Percentiles rank a stretch among this genome's conserved stretches.
These are phyloP conservation scores for Phialocephala sp. DNA, from an alignment of 2,329 filamentous ascomycete species.

Conservation along the genomic window DNA sequence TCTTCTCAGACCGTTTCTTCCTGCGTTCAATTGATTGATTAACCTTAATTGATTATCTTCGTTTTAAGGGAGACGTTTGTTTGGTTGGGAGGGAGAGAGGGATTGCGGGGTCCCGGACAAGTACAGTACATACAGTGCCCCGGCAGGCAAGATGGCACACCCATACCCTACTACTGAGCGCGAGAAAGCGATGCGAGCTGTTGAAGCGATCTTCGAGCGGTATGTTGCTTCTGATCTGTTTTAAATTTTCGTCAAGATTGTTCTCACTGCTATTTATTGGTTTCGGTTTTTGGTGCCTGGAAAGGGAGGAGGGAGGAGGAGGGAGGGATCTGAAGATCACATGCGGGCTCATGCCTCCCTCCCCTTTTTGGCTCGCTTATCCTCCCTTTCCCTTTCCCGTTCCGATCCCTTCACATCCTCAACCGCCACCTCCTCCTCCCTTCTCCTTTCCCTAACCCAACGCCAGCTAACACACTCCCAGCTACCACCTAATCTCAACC, in stretches of 20 bases:
- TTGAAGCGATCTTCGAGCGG: constrained; percentile 40
- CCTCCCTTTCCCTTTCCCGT: too few relatives aligned
- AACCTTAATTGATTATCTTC: neutral
- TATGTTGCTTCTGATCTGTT: constrained; percentile 23
- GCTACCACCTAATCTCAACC: neutral
- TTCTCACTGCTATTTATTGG: neutral
- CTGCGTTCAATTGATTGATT: neutral
- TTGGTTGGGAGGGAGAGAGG: neutral
- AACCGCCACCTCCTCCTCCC: neutral
- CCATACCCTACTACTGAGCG: constrained; percentile 9
- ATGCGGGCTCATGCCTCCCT: neutral
- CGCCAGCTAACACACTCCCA: neutral
- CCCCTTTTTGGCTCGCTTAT: constrained; percentile 1
- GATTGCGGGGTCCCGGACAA: too few relatives aligned
- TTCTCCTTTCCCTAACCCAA: neutral
- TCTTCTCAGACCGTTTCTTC: neutral
- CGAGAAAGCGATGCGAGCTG: constrained; percentile 35
- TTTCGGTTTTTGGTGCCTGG: too few relatives aligned
- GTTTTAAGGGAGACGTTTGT: too few relatives aligned
- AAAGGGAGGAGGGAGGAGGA: too few relatives aligned
- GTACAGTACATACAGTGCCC: too few relatives aligned
- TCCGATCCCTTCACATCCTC: neutral
- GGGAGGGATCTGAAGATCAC: neutral
- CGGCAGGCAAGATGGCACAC: constrained; percentile 16
- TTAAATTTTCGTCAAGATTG: neutral